Evolutionary conservation across 805 yeast genomes (phyloP).

Genomic region (Candida montana): DNA sequence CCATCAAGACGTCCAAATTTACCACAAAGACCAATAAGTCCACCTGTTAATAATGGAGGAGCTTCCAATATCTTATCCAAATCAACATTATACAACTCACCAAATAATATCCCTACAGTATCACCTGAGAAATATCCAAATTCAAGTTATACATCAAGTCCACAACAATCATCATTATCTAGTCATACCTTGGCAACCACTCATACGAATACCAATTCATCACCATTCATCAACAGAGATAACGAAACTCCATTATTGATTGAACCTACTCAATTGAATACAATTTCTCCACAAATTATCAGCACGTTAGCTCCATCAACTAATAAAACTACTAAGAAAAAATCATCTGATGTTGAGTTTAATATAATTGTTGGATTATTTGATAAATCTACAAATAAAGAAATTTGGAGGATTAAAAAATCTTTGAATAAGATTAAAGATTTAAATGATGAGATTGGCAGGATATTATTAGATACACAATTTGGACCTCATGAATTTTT

Average conservation of each 20-base stretch:
- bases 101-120: background rate
- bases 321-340: slow-evolving; percentile 23
- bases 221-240: background rate
- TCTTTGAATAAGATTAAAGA: slow-evolving; percentile 47
- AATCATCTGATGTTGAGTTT: slow-evolving; percentile 47
- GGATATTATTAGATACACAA: slow-evolving; percentile 48
- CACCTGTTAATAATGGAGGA: background rate
- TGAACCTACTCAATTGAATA: slow-evolving; percentile 52
- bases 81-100: background rate
- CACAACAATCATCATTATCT: slow-evolving; percentile 1
- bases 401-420: slow-evolving; percentile 72
- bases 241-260: slow-evolving; percentile 39
- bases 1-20: slow-evolving; percentile 3
- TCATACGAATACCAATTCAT: too few relatives aligned
- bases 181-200: too few relatives aligned
- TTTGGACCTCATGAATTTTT: slow-evolving; percentile 38
- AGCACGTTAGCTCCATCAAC: slow-evolving; percentile 41
- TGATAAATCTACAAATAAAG: slow-evolving; percentile 56
- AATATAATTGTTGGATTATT: slow-evolving; percentile 53
- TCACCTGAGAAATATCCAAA: slow-evolving; percentile 9
- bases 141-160: background rate
- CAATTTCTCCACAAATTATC: slow-evolving; percentile 42
- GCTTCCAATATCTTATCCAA: background rate
- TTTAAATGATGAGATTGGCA: slow-evolving; percentile 4
- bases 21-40: background rate